Percentiles rank a stretch among this genome's conserved stretches.
Evolutionary conservation across 2,329 filamentous ascomycete species (phyloP).

Genomic region (Phialocephala sp.): DNA sequence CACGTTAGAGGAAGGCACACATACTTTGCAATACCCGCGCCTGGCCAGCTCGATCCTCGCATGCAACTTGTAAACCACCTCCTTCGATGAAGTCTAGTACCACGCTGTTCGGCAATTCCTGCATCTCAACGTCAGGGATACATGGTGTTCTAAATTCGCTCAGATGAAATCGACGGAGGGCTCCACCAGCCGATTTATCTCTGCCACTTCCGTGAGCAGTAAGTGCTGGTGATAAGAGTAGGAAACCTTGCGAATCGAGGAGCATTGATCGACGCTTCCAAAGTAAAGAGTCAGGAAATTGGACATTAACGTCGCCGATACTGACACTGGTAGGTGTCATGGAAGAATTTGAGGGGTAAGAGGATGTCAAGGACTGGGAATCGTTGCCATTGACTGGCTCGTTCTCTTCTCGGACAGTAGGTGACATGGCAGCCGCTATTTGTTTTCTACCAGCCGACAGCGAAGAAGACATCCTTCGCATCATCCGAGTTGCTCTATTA

Average conservation of each 20-base stretch:
- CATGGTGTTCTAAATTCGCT: conserved; percentile 81
- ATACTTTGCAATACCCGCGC: conserved; percentile 54
- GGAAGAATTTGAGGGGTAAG: conserved; percentile 31
- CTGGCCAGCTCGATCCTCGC: conserved; percentile 66
- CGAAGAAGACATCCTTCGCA: conserved; percentile 70
- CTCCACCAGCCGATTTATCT: conserved; percentile 58
- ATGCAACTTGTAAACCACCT: conserved; percentile 68
- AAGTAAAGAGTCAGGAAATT: conserved; percentile 93
- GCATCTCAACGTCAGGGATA: conserved; percentile 85
- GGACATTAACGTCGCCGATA: conserved; percentile 86
- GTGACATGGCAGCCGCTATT: conserved; percentile 43
- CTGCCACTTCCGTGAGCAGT: conserved; percentile 50
- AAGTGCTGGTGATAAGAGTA: conserved; percentile 77
- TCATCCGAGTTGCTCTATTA: conserved; percentile 51
- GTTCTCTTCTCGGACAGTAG: conserved; percentile 47
- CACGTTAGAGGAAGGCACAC: conserved; percentile 14
- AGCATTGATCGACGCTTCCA: conserved; percentile 95
- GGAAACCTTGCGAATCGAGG: conserved; percentile 81
- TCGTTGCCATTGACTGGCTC: conserved; percentile 37
- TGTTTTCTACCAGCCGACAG: conserved; percentile 50
- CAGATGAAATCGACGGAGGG: conserved; percentile 82
- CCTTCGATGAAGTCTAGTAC: conserved; percentile 66
- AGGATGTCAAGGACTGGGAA: conserved; percentile 39
- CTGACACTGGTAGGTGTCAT: conserved; percentile 45
- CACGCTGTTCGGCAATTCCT: conserved; percentile 90